Conservation (phyloP, 768 basidiomycete genomes). For the Xanthoconium stramineum region DNA sequence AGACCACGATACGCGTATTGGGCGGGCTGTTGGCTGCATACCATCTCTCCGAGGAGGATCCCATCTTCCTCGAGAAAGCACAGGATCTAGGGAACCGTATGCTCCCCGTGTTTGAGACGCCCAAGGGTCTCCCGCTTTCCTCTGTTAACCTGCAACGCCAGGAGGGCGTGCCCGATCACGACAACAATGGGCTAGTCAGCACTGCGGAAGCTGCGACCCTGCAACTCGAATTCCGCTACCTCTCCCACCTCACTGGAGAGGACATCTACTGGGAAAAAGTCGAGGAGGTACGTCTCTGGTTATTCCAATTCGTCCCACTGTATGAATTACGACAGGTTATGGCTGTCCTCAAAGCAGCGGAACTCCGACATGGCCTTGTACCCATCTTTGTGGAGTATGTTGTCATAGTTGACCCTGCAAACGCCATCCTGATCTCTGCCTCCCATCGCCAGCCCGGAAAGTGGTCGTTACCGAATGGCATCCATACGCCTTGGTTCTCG, state of each 20-base stretch:
- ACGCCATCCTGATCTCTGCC: slow-evolving; percentile 10
- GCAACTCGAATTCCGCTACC: slow-evolving; percentile 88
- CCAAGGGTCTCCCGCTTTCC: slow-evolving; percentile 78
- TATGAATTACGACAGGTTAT: slow-evolving; percentile 47
- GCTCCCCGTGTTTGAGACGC: slow-evolving; percentile 77
- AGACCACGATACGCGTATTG: slow-evolving; percentile 91
- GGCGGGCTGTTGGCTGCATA: slow-evolving; percentile 89
- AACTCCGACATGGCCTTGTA: slow-evolving; percentile 68
- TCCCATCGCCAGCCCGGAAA: slow-evolving; percentile 37
- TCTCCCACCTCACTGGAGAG: slow-evolving; percentile 76
- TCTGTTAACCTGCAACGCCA: slow-evolving; percentile 67
- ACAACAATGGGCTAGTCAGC: slow-evolving; percentile 62
- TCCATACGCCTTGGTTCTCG: slow-evolving; percentile 88
- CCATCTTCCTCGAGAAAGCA: slow-evolving; percentile 72
- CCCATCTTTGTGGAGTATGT: slow-evolving; percentile 82
- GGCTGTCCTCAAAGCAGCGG: slow-evolving; percentile 60
- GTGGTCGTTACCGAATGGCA: slow-evolving; percentile 56
- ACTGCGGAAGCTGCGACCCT: slow-evolving; percentile 87
- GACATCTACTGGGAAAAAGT: slow-evolving; percentile 77
- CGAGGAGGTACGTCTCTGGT: slow-evolving; percentile 51
- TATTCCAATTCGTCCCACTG: background rate
- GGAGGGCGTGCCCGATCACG: slow-evolving; percentile 56
- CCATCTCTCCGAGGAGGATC: slow-evolving; percentile 67
- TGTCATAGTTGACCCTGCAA: slow-evolving; percentile 7
- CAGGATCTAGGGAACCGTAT: slow-evolving; percentile 84